These are phyloP conservation scores for Panaeolus cyanescens DNA, from an alignment of 768 basidiomycete species.

Conservation along the genomic window DNA sequence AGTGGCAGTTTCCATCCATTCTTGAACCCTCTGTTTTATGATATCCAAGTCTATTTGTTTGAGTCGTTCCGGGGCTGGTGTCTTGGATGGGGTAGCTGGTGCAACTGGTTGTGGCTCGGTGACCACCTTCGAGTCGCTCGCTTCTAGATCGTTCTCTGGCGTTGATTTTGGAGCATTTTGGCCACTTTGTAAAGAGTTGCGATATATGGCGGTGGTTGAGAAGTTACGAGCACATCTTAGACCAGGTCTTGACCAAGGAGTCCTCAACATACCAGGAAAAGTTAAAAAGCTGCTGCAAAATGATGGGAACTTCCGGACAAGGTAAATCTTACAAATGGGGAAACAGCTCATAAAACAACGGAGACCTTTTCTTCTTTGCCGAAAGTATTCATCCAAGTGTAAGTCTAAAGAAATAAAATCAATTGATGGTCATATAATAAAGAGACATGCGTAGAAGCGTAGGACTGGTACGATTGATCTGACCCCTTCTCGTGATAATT, in stretches of 20 bases:
- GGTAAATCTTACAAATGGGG: background rate
- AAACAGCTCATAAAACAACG: background rate
- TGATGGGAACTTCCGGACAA: conserved; percentile 14
- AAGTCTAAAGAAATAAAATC: background rate
- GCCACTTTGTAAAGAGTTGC: conserved; percentile 21
- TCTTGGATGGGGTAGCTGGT: conserved; percentile 8
- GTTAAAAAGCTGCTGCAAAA: conserved; percentile 4
- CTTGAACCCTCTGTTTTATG: conserved; percentile 41
- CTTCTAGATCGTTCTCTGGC: background rate
- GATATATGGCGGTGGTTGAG: conserved; percentile 26
- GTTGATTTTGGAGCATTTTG: conserved; percentile 2
- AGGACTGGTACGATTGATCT: conserved; percentile 1
- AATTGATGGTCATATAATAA: background rate
- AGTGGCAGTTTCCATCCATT: conserved; percentile 51
- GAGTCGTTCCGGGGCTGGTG: conserved; percentile 16
- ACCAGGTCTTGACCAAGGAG: conserved; percentile 27
- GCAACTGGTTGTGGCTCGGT: background rate
- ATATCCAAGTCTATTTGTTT: conserved; percentile 34
- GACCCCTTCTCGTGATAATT: background rate
- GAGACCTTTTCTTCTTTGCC: background rate
- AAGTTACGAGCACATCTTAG: conserved; percentile 27
- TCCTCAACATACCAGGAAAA: conserved; percentile 33
- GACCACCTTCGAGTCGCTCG: background rate
- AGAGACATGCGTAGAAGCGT: background rate
- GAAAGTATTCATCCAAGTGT: background rate